These are phyloP conservation scores for Rhizophora mangle DNA, from an alignment of 345 rosid species.

Conservation along the genomic window DNA sequence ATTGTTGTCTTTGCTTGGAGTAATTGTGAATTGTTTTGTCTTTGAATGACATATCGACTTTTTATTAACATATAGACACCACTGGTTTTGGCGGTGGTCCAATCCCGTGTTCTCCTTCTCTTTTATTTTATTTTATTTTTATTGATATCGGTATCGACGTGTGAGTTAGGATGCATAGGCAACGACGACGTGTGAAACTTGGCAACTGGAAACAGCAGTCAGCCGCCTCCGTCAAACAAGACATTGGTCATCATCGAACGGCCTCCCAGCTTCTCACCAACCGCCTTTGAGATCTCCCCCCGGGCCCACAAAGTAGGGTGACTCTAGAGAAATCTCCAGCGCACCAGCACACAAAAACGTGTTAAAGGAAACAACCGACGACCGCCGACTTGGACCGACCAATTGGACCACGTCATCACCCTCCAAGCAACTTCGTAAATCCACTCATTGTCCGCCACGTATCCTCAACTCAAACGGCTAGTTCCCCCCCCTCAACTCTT, in stretches of 20 bases:
- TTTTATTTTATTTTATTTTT: no score
- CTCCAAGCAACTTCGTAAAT: conserved; percentile 1
- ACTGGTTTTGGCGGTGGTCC: no score
- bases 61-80: no score
- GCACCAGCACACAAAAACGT: conserved; percentile 11
- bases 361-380: conserved; percentile 20
- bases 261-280: background rate
- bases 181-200: no score
- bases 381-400: conserved; percentile 35
- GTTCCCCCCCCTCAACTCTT: conserved; percentile 5
- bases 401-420: conserved; percentile 18
- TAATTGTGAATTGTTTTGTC: no score
- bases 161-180: conserved; percentile 5
- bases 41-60: no score
- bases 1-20: no score
- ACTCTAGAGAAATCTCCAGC: conserved; percentile 3
- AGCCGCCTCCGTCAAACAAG: conserved; percentile 16
- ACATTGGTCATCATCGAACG: conserved; percentile 6
- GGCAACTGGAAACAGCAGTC: background rate
- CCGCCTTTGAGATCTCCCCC: background rate
- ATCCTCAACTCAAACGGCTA: conserved; percentile 24
- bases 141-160: background rate
- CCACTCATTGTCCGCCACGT: conserved; percentile 14
- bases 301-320: background rate
- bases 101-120: no score